Evolutionary conservation across 2,329 filamentous ascomycete genomes (phyloP), one percentile per base, ranked within the genome.

Genomic region (Spiromastix sp.): DNA sequence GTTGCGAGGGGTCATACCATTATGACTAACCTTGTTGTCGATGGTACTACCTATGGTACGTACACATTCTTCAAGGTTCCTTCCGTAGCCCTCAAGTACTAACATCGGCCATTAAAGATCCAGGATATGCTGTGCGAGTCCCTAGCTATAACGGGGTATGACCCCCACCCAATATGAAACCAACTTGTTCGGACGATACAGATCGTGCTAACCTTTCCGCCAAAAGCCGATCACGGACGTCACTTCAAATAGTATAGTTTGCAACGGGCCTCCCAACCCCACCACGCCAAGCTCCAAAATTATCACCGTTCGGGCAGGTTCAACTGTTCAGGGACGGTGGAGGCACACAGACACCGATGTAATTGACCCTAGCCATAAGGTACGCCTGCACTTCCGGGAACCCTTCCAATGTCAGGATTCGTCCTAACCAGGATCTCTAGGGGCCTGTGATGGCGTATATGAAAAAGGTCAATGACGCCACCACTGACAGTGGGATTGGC

Each of bases 251-350:
- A 63, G 68, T 40, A 54, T 77, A 25, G 71, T 69, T 21, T 77
- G 71, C 60, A 75, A 75, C 48, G 68, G 71, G 19, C 60, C 63
- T n/a, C 64, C 67, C 3, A 74, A 75, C 53, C 67, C 68, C 5
- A 71, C 36, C 6, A 20, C 36, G 12, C 26, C 15, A 8, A 29
- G 16, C 20, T 21, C 16, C 20, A 12, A 33, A 17, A 24, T 33
- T 20, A 33, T 33, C 16, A 33, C 37, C n/a, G 42, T 44, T 25
- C 30, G 22, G 17, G 34, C 42, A 25, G 37, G 36, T 20, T 38
- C 37, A 6, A 37, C 38, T 17, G 31, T 33, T 5, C 31, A 34
- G 17, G 32, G 35, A 18, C 25, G 21, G 13, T 77, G 72, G 72
- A 61, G 73, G 39, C 69, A 76, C 54, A 75, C 68, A 3, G 55